A percentile compares a stretch with the other conserved stretches of the same genome.
These are phyloP conservation scores for Russula sp. DNA, from an alignment of 768 basidiomycete species.

Conservation along the genomic window DNA sequence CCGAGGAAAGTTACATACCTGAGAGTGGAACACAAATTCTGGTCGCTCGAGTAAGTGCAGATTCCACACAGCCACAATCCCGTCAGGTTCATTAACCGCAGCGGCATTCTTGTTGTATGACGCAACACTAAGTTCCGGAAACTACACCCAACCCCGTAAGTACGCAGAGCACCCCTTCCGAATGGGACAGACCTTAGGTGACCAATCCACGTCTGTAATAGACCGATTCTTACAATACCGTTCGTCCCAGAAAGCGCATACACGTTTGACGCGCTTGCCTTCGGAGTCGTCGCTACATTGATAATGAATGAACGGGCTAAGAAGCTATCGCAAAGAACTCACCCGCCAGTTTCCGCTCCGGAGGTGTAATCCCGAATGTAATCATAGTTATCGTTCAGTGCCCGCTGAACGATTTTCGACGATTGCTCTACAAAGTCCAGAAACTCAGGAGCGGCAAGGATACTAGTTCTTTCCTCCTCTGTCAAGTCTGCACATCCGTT, in stretches of 20 bases:
- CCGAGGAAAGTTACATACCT: conserved; percentile 46
- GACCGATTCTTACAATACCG: conserved; percentile 88
- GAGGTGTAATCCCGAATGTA: conserved; percentile 97
- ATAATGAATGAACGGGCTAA: background rate
- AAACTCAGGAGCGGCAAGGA: conserved; percentile 86
- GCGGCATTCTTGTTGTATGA: conserved; percentile 97
- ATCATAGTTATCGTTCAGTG: conserved; percentile 92
- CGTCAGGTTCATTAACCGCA: conserved; percentile 91
- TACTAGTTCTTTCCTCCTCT: conserved; percentile 75
- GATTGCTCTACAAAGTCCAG: conserved; percentile 91
- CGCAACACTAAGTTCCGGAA: conserved; percentile 90
- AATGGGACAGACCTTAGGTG: conserved; percentile 64
- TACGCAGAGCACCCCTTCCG: background rate
- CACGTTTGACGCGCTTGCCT: conserved; percentile 80
- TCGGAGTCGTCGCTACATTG: conserved; percentile 75
- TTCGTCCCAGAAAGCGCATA: conserved; percentile 93
- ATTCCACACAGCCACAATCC: conserved; percentile 97
- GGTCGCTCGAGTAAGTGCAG: conserved; percentile 90
- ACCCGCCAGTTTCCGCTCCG: conserved; percentile 78
- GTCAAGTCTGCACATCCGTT: conserved; percentile 54
- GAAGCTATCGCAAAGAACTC: conserved; percentile 27
- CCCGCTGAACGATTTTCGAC: conserved; percentile 91
- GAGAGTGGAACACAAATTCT: conserved; percentile 97
- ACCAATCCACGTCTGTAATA: conserved; percentile 97
- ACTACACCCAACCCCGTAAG: conserved; percentile 40